phyloP scores from a whole-genome alignment of 495 filamentous ascomycete genomes.

The Podospora pseudoanserina region DNA sequence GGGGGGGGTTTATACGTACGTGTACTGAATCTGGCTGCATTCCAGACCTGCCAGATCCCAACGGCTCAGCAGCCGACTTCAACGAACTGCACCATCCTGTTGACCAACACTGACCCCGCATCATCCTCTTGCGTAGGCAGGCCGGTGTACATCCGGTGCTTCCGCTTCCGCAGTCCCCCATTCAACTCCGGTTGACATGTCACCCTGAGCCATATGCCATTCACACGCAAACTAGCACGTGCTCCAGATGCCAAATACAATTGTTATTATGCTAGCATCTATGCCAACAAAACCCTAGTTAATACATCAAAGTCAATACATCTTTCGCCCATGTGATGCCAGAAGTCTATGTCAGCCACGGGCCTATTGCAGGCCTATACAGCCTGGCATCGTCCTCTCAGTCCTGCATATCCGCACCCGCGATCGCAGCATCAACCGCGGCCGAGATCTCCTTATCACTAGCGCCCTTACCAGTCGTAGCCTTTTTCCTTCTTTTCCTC shows the following conservation, averaged over 20 bases:
- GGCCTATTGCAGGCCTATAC: no score
- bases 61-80: background rate
- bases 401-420: background rate
- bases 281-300: background rate
- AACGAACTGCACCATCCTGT: background rate
- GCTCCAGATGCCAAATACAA: background rate
- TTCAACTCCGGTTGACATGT: background rate
- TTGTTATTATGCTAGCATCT: background rate
- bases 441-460: slow-evolving; percentile 19
- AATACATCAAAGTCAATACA: background rate
- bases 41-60: background rate
- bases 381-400: background rate
- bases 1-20: background rate
- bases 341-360: no score
- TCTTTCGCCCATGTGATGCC: no score
- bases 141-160: background rate
- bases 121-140: background rate
- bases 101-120: background rate
- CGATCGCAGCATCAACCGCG: slow-evolving; percentile 11
- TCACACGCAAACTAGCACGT: background rate
- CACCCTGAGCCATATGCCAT: background rate
- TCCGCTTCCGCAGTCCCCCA: background rate
- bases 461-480: slow-evolving; percentile 19
- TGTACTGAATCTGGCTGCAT: background rate
- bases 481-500: slow-evolving; percentile 45